A percentile compares a stretch with the other conserved stretches of the same genome.
Conservation (phyloP, 352 stramenopile species). For the Plasmopara viticola region DNA sequence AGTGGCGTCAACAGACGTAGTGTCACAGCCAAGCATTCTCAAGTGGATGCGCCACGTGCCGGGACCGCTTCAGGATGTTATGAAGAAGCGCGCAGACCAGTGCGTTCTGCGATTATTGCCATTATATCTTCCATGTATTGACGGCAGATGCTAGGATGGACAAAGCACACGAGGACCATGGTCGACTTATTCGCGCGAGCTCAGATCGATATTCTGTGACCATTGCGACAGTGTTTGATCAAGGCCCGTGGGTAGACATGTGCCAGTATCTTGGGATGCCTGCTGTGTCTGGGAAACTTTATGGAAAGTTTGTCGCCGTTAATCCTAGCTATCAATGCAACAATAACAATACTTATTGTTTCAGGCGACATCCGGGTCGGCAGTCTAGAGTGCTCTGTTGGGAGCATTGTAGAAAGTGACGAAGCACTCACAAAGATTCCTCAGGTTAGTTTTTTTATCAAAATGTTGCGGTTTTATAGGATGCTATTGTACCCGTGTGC, state of each 20-base stretch:
- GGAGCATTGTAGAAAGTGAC: slow-evolving; percentile 55
- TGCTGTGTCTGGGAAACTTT: slow-evolving; percentile 43
- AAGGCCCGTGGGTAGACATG: slow-evolving; percentile 79
- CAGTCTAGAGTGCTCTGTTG: slow-evolving; percentile 49
- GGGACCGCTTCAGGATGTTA: slow-evolving; percentile 65
- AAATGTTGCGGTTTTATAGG: neutral
- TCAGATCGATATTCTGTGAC: slow-evolving; percentile 35
- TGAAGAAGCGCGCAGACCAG: slow-evolving; percentile 61
- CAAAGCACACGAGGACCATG: slow-evolving; percentile 25
- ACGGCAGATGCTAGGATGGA: slow-evolving; percentile 33
- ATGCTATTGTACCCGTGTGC: slow-evolving; percentile 1
- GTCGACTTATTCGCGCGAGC: slow-evolving; percentile 33
- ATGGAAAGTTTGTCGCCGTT: slow-evolving; percentile 32
- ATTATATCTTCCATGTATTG: neutral
- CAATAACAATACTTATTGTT: slow-evolving; percentile 2
- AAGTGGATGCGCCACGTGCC: slow-evolving; percentile 73
- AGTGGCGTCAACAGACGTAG: slow-evolving; percentile 25
- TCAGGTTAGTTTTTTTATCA: slow-evolving; percentile 19
- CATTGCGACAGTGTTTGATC: slow-evolving; percentile 71
- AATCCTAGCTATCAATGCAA: neutral
- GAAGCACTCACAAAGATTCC: slow-evolving; percentile 48
- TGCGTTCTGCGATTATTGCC: slow-evolving; percentile 11
- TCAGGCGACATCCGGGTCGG: slow-evolving; percentile 64
- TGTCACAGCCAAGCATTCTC: slow-evolving; percentile 64
- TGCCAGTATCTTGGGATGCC: slow-evolving; percentile 50